These are phyloP conservation scores for Reutealis trisperma DNA, from an alignment of 345 rosid species.

Conservation along the genomic window DNA sequence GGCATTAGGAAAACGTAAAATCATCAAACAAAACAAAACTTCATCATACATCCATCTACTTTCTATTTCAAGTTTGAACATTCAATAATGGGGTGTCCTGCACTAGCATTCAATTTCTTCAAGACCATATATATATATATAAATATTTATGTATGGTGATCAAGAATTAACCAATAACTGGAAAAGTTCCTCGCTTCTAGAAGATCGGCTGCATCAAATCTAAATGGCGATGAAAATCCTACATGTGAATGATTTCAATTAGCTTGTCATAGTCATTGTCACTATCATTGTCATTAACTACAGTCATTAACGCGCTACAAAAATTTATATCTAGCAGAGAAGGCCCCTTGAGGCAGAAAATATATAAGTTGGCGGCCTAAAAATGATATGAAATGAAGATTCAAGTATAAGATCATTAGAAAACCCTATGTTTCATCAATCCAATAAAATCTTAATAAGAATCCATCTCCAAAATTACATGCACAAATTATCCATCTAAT, in stretches of 20 bases:
- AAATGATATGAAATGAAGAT: too few relatives aligned
- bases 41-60: constrained; percentile 8
- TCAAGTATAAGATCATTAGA: too few relatives aligned
- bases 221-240: background rate
- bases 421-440: too few relatives aligned
- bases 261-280: background rate
- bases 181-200: background rate
- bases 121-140: too few relatives aligned
- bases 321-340: background rate
- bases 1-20: background rate
- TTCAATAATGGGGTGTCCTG: constrained; percentile 7
- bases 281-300: background rate
- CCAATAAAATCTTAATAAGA: too few relatives aligned
- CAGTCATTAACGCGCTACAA: background rate
- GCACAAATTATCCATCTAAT: too few relatives aligned
- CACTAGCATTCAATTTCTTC: background rate
- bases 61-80: constrained; percentile 1
- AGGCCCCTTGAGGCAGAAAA: background rate
- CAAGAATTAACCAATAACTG: background rate
- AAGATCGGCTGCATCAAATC: background rate
- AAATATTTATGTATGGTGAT: background rate
- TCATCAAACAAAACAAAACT: background rate
- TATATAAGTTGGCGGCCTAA: background rate
- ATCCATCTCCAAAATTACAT: too few relatives aligned
- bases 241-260: background rate